Evolutionary conservation across 345 rosid species (phyloP), one percentile per base, ranked within the genome.

Genomic region (Eucalyptus grandis): DNA sequence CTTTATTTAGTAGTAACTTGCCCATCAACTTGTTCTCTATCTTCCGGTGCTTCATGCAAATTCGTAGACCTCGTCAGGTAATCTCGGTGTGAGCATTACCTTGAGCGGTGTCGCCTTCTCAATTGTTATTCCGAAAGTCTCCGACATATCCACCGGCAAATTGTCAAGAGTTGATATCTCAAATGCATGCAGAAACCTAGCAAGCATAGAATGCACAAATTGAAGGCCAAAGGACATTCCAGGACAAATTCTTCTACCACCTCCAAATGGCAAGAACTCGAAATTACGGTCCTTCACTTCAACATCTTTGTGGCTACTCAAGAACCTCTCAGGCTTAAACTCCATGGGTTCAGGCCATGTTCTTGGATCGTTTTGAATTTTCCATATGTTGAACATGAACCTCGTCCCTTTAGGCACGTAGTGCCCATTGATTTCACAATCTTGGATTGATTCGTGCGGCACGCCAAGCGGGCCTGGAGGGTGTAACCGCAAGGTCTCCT

Each of bases 191-290:
- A 94, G 89, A 24, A 94, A 85, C 47, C 87, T 87, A 7, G 94
- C 95, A 34, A 94, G 49, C 15, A 87, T 86, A 62, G 92, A 37
- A 47, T 91, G 92, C 14, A 91, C 69, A 87, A 89, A 88, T 46
- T 88, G 92, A 22, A 93, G 54, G 7, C 72, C 94, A 43, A 89
- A 56, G 56, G 83, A 27, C 31, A 90, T 85, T 15, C 94, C 94
- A 6, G 95, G 94, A 65, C 95, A 94, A 5, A 58, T 47, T 58
- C 95, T 92, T 65, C 96, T 91, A 6, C 96, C 94, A 17, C 88
- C 67, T 46, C 96, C 94, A 88, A 94, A 94, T 46, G 96, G 95
- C 34, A 92, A 72, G 24, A 89, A 86, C 58, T 91, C 94, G 47
- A 90, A 93, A 86, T 92, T 69, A 54, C 89, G 91, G 13, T 94